Base-by-base conservation (phyloP, 257 asterid genomes). In the Ophiorrhiza pumila region DNA sequence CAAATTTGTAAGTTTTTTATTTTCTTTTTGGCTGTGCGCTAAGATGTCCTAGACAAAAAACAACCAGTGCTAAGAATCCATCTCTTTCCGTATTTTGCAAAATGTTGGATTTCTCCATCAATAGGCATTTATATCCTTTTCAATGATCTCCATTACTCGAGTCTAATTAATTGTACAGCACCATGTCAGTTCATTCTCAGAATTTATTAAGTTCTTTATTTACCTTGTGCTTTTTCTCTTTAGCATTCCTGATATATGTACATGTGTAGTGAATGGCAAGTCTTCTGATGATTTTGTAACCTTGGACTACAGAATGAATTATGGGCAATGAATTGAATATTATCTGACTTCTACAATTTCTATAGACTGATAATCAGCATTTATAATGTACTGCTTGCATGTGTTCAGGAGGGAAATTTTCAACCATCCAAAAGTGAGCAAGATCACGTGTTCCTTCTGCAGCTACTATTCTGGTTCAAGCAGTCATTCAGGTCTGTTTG, bases 391-490 rank as follows among this genome's bases (percentile, higher is more conserved):
- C 65, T 79, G 43, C 71, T 66, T 80, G 47, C 65, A 53, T 77
- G 27, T 70, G 45, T 78, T 71, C 80, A 91, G 98, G 98, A 89
- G 80, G 98, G 98, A 76, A 89, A 77, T 76, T 80, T 82, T 78
- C 77, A 83, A 65, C 96, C 97, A 79, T 67, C 90, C 72, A 88
- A 94, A 84, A 83, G 75, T 78, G 96, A 94, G 82, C 84, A 81
- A 68, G 91, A 90, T 74, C 91, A 91, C 74, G 91, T 96, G 13
- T 91, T 94, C 88, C 89, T 91, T 74, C 77, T 91, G 86, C 98
- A 94, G 90, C 84, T 94, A 82, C 93, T 94, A 76, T 88, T 88
- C 89, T 94, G 98, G 98, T 94, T 94, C 83, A 94, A 94, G 83
- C 97, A 91, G 77, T 87, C 98, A 83, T 94, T 94, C 90, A 84